These are phyloP conservation scores for Fusarium guadeloupense DNA, from an alignment of 2,329 filamentous ascomycete species.

Conservation along the genomic window DNA sequence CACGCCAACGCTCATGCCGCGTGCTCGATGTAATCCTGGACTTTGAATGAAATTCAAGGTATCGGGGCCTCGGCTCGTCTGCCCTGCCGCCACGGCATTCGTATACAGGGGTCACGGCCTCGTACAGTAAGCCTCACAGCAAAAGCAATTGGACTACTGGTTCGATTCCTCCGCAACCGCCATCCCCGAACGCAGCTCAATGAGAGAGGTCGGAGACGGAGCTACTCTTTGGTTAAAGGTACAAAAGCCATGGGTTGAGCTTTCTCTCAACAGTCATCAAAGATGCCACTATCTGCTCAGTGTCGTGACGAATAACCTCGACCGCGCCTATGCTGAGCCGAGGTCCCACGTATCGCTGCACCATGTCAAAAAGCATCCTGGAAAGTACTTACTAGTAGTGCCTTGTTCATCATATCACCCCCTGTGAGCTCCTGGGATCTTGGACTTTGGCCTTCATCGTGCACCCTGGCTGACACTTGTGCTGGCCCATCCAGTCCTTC, in stretches of 20 bases:
- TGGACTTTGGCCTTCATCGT: slow-evolving; percentile 17
- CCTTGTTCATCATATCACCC: background rate
- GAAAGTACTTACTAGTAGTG: background rate
- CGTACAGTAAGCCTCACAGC: slow-evolving; percentile 34
- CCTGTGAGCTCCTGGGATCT: slow-evolving; percentile 5
- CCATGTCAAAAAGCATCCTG: background rate
- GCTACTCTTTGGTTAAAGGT: slow-evolving; percentile 9
- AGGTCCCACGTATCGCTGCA: slow-evolving; percentile 8
- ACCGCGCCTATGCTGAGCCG: slow-evolving; percentile 1
- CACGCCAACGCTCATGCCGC: slow-evolving; percentile 11
- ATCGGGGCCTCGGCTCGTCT: slow-evolving; percentile 30
- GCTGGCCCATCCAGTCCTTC: slow-evolving; percentile 13
- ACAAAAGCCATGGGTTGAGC: slow-evolving; percentile 1
- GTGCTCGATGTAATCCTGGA: slow-evolving; percentile 16
- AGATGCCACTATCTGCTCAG: background rate
- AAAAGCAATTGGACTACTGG: slow-evolving; percentile 9
- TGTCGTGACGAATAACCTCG: background rate
- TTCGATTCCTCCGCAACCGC: slow-evolving; percentile 10
- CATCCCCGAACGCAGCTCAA: slow-evolving; percentile 19
- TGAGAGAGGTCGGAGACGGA: slow-evolving; percentile 13
- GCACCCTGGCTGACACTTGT: slow-evolving; percentile 14
- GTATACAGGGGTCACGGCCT: slow-evolving; percentile 29
- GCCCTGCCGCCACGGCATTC: slow-evolving; percentile 34
- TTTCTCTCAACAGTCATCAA: background rate
- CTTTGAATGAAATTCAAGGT: slow-evolving; percentile 6